These are phyloP conservation scores for Seiridium unicorne DNA, from an alignment of 2,329 filamentous ascomycete genomes.

Conservation along the genomic window DNA sequence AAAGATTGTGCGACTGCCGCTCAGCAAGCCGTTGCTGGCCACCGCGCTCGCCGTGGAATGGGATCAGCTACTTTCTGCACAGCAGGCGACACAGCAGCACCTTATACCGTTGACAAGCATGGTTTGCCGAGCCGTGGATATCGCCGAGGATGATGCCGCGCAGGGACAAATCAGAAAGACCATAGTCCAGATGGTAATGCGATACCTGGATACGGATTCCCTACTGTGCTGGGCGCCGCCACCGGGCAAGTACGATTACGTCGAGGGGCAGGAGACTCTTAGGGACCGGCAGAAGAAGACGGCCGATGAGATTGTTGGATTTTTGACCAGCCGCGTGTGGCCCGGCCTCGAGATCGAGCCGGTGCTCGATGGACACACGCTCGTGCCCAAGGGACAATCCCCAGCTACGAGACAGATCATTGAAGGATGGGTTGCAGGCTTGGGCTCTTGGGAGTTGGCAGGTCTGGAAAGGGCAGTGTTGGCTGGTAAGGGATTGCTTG, in stretches of 20 bases:
- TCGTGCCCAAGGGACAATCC: conserved; percentile 72
- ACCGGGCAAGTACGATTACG: conserved; percentile 44
- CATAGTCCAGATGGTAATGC: conserved; percentile 69
- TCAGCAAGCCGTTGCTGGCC: conserved; percentile 77
- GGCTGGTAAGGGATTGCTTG: conserved; percentile 82
- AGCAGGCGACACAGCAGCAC: conserved; percentile 83
- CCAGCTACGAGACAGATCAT: conserved; percentile 76
- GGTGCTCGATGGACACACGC: conserved; percentile 75
- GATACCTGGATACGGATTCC: conserved; percentile 89
- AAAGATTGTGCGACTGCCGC: conserved; percentile 68
- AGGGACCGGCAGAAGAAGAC: conserved; percentile 69
- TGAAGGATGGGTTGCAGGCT: conserved; percentile 69
- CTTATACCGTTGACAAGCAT: conserved; percentile 89
- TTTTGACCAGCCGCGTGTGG: conserved; percentile 74
- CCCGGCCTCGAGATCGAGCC: conserved; percentile 76
- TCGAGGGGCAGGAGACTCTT: conserved; percentile 57
- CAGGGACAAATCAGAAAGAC: conserved; percentile 49
- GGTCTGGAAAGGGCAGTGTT: conserved; percentile 81
- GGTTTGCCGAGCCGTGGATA: conserved; percentile 78
- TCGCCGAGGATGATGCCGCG: conserved; percentile 44
- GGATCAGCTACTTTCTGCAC: conserved; percentile 78
- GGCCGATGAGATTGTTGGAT: conserved; percentile 69
- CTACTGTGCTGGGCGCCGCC: conserved; percentile 81
- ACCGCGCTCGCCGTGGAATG: conserved; percentile 88
- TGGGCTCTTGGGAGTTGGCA: conserved; percentile 79